phyloP scores from a whole-genome alignment of 2,329 filamentous ascomycete species.

The Fusarium algeriense region DNA sequence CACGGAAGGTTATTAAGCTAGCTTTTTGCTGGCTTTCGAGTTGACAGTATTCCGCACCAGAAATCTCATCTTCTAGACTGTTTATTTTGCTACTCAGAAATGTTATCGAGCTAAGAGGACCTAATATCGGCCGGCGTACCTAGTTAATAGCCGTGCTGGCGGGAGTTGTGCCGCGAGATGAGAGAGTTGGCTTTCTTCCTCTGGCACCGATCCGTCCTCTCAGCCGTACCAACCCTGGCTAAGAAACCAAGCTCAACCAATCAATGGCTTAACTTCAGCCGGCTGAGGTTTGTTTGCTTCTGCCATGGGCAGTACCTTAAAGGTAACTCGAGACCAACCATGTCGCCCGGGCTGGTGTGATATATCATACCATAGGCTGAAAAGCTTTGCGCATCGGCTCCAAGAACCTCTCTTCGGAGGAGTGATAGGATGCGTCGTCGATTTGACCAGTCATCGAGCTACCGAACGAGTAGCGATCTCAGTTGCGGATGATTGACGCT shows the following conservation, averaged over 20 bases:
- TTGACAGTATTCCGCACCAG: slow-evolving; percentile 9
- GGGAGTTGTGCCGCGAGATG: slow-evolving; percentile 27
- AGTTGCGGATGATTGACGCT: slow-evolving; percentile 9
- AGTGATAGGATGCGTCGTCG: slow-evolving; percentile 9
- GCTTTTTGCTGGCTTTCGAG: slow-evolving; percentile 5
- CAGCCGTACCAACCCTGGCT: slow-evolving; percentile 45
- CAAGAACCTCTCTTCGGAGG: slow-evolving; percentile 7
- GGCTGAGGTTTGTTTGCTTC: slow-evolving; percentile 35
- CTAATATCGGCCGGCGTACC: neutral
- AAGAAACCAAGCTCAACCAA: slow-evolving; percentile 13
- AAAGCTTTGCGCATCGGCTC: slow-evolving; percentile 15
- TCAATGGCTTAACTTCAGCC: slow-evolving; percentile 12
- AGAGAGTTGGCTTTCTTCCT: slow-evolving; percentile 29
- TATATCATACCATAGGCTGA: slow-evolving; percentile 46
- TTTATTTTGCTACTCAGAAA: neutral
- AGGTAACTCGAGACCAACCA: slow-evolving; percentile 27
- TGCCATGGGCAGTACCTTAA: slow-evolving; percentile 14
- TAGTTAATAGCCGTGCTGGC: slow-evolving; percentile 2
- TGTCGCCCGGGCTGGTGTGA: slow-evolving; percentile 37
- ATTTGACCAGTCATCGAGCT: slow-evolving; percentile 28
- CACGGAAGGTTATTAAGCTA: slow-evolving; percentile 9
- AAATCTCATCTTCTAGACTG: neutral
- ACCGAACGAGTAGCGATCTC: slow-evolving; percentile 24
- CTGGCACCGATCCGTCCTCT: slow-evolving; percentile 39
- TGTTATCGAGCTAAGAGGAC: slow-evolving; percentile 6